Conservation (phyloP, 2,329 filamentous ascomycete genomes). For the Botrytis fragariae region DNA sequence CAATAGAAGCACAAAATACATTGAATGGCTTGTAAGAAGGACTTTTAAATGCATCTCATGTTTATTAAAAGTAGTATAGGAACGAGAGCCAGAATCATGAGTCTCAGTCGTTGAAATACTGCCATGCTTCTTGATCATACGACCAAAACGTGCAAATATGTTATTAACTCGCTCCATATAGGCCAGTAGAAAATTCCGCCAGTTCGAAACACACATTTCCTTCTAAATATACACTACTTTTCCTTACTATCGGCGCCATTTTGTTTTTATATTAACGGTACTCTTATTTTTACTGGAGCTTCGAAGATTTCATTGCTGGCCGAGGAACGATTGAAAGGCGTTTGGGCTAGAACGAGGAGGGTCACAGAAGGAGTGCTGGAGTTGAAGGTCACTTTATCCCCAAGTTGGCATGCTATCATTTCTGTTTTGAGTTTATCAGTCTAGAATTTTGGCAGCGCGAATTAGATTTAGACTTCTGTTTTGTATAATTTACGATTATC, state of each 20-base stretch:
- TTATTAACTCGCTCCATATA: background rate
- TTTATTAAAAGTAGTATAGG: conserved; percentile 13
- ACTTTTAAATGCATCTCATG: background rate
- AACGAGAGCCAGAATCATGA: conserved; percentile 18
- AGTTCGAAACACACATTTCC: background rate
- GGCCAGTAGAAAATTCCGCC: conserved; percentile 2
- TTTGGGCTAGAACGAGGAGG: background rate
- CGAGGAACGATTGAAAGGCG: background rate
- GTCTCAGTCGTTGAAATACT: conserved; percentile 21
- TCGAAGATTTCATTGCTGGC: background rate
- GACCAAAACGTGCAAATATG: background rate
- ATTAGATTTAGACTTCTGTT: background rate
- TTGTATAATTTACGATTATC: background rate
- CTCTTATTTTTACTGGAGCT: background rate
- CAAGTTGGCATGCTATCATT: background rate
- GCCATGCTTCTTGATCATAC: background rate
- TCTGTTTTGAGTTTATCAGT: background rate
- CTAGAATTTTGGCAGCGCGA: background rate
- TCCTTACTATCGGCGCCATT: background rate
- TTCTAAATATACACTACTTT: background rate
- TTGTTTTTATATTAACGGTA: background rate
- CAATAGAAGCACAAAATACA: conserved; percentile 35
- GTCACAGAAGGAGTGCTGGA: background rate
- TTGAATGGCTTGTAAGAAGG: conserved; percentile 29
- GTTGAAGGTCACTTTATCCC: background rate